Conservation (phyloP, 208 protist species). For the Crithidia bombi region DNA sequence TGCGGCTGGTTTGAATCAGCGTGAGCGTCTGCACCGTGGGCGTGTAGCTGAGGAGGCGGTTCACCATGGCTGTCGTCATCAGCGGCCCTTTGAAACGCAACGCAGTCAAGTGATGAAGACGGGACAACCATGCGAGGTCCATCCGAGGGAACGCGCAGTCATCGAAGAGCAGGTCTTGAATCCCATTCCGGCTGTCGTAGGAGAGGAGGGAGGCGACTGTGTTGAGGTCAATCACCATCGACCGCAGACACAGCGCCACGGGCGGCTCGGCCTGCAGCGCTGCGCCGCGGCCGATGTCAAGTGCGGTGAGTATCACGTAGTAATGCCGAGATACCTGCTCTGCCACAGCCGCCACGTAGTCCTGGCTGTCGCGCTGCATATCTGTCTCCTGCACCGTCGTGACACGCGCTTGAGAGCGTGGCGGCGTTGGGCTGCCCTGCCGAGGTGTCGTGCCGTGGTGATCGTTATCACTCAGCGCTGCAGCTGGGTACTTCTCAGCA, state of each 20-base stretch:
- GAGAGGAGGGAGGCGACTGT: constrained; percentile 30
- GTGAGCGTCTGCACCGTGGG: constrained; percentile 29
- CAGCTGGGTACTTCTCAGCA: neutral
- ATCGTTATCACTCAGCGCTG: too few species aligned
- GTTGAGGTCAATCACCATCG: constrained; percentile 35
- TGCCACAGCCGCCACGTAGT: constrained; percentile 36
- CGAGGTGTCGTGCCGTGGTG: neutral
- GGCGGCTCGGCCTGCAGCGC: constrained; percentile 22
- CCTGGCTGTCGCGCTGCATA: constrained; percentile 18
- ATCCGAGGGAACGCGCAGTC: constrained; percentile 38
- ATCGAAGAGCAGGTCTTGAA: constrained; percentile 43
- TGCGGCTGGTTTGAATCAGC: constrained; percentile 29
- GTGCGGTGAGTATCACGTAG: constrained; percentile 28
- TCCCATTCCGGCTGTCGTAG: constrained; percentile 28
- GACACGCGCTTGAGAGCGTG: neutral
- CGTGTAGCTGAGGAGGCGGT: constrained; percentile 20
- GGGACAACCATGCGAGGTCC: constrained; percentile 32
- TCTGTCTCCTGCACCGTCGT: neutral
- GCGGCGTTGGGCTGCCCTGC: neutral
- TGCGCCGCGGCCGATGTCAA: constrained; percentile 38
- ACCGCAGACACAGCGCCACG: constrained; percentile 30
- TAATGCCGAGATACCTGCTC: constrained; percentile 30
- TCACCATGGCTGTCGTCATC: constrained; percentile 23
- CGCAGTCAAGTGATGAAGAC: constrained; percentile 18
- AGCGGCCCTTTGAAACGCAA: constrained; percentile 35